Conservation (phyloP, 2,329 filamentous ascomycete genomes). For the Amylocarpus encephaloides region DNA sequence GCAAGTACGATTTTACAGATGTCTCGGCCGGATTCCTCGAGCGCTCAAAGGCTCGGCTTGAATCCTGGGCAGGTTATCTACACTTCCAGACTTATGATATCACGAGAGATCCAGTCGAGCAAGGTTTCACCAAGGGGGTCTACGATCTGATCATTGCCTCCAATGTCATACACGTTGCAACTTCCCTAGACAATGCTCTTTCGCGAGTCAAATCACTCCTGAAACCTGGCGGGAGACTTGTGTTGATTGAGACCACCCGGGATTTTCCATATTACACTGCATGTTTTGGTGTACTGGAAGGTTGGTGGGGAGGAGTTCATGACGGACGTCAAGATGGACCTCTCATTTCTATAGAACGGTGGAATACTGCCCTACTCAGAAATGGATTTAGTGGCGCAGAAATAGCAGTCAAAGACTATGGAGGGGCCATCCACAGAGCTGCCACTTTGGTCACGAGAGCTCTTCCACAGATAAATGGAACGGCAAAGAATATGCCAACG, state of each 20-base stretch:
- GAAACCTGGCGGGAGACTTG: slow-evolving; percentile 14
- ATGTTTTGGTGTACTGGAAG: too few species aligned
- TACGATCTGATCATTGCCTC: slow-evolving; percentile 26
- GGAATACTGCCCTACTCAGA: too few species aligned
- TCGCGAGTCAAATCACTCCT: slow-evolving; percentile 18
- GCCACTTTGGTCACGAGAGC: too few species aligned
- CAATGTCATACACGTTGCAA: slow-evolving; percentile 25
- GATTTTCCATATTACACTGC: too few species aligned
- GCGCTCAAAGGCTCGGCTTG: slow-evolving; percentile 22
- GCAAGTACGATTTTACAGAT: slow-evolving; percentile 21
- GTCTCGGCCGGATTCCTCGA: slow-evolving; percentile 30
- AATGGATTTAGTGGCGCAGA: too few species aligned
- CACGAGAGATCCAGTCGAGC: slow-evolving; percentile 26
- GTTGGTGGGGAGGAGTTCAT: too few species aligned
- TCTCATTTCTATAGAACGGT: too few species aligned
- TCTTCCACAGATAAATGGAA: too few species aligned
- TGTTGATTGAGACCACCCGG: slow-evolving; percentile 7
- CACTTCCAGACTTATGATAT: slow-evolving; percentile 33
- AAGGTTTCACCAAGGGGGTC: slow-evolving; percentile 30
- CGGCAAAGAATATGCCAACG: too few species aligned
- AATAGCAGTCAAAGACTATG: too few species aligned
- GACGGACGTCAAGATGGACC: too few species aligned
- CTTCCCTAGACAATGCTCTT: slow-evolving; percentile 12
- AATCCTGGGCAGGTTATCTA: slow-evolving; percentile 20
- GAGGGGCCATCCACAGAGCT: too few species aligned